Evolutionary conservation across 1,284 basidiomycete genomes (phyloP), one percentile per base, ranked within the genome.

Genomic region (Fistulinella cinereoalba): DNA sequence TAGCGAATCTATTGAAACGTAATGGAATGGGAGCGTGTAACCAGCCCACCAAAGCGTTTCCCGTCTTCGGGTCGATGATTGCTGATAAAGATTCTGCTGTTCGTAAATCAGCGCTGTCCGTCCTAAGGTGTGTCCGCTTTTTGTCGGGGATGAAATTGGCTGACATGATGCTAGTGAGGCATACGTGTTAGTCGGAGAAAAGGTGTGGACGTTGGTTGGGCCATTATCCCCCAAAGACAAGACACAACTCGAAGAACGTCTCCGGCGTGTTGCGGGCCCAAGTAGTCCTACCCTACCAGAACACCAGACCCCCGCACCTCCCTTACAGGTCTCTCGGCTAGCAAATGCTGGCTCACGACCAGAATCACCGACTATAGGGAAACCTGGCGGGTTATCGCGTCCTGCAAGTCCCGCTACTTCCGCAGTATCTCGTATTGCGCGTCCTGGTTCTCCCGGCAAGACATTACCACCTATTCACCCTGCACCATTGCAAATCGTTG

Each of bases 71-170:
- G 7, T 76, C 82, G 3, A 83, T 88, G 75, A 87, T 97, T 51
- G 83, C 87, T 22, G 94, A 97, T 64, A 90, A 92, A 62, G 93
- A 97, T 66, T 81, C 90, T 0, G 72, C 77, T 46, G 92, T 94
- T 25, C 81, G 94, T 12, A 92, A 88, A 55, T 89, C 92, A 11
- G 88, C 92, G 8, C 73, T 97, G 21, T 74, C 79, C 31, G 75
- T 82, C 29, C 70, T 97, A 43, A 84, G 93, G 82, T 83, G 63
- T 47, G 61, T 57, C 33, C 43, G 22, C 41, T 31, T 29, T 13
- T 50, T 8, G 29, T 49, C 19, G 31, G 32, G 40, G 13, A 18
- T 24, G 39, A 46, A 48, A 21, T 19, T 42, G 37, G 22, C 38
- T 31, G 43, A 64, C 16, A 31, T 9, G 38, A 41, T 36, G 42